A percentile compares a stretch with the other conserved stretches of the same genome.
Conservation (phyloP, 78 protist species). For the Polysphondylium violaceum region DNA sequence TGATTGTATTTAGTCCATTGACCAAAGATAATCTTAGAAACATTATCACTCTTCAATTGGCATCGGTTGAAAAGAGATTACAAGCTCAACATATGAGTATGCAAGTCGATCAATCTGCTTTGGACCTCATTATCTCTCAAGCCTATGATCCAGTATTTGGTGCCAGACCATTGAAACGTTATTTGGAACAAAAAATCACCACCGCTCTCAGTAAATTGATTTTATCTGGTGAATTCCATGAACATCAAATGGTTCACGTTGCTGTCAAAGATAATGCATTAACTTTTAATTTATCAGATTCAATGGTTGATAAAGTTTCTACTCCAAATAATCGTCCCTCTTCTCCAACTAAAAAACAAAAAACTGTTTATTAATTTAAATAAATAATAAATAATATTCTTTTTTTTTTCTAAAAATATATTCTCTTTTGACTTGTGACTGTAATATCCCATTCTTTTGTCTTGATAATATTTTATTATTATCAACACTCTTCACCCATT, state of each 20-base stretch:
- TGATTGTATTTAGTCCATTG: slow-evolving; percentile 93
- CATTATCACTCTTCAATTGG: slow-evolving; percentile 83
- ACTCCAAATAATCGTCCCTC: neutral
- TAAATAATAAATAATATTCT: too few species aligned
- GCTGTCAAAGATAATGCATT: neutral
- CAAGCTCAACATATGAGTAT: slow-evolving; percentile 80
- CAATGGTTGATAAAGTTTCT: neutral
- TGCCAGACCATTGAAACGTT: slow-evolving; percentile 96
- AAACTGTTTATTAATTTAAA: slow-evolving; percentile 3
- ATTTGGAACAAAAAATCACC: slow-evolving; percentile 91
- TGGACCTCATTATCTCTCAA: slow-evolving; percentile 49
- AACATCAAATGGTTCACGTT: slow-evolving; percentile 13
- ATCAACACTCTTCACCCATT: too few species aligned
- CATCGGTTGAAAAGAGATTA: slow-evolving; percentile 85
- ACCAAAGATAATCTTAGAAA: slow-evolving; percentile 33
- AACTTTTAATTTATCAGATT: neutral
- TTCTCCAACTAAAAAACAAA: slow-evolving; percentile 32
- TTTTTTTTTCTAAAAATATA: too few species aligned
- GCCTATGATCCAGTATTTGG: slow-evolving; percentile 94
- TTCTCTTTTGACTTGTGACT: too few species aligned
- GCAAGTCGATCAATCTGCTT: slow-evolving; percentile 52
- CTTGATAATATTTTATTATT: too few species aligned
- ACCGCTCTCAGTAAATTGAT: slow-evolving; percentile 86
- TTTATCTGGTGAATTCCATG: slow-evolving; percentile 75
- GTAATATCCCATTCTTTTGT: too few species aligned